A percentile compares a stretch with the other conserved stretches of the same genome.
Conservation (phyloP, 2,329 filamentous ascomycete genomes). For the Arthroderma uncinatum region DNA sequence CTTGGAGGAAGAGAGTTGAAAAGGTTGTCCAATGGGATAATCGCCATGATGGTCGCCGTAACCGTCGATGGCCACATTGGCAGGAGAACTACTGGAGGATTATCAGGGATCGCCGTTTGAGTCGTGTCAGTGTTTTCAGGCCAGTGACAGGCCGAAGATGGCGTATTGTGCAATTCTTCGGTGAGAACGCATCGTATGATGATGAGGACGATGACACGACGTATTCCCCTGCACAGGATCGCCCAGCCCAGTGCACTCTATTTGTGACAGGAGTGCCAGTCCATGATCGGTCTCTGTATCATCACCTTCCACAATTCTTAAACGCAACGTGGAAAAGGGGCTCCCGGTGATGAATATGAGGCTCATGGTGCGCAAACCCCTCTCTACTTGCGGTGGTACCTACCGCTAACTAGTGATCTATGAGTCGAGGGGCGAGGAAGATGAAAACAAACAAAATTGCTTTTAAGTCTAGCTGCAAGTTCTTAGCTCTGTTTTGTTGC, state of each 20-base stretch:
- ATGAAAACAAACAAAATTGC: not conserved
- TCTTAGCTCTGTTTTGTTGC: not conserved
- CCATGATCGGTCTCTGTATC: not conserved
- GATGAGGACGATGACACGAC: not conserved
- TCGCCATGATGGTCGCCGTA: slow-evolving; percentile 30
- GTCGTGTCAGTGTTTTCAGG: not conserved
- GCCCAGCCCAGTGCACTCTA: not conserved
- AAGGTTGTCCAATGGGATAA: slow-evolving; percentile 40
- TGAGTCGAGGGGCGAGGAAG: not conserved
- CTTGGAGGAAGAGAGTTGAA: slow-evolving; percentile 75
- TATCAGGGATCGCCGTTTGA: slow-evolving; percentile 19
- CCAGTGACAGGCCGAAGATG: not conserved
- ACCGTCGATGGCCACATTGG: slow-evolving; percentile 28
- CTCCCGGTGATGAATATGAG: not conserved
- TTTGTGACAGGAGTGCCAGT: not conserved
- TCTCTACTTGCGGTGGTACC: not conserved
- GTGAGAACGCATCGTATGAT: not conserved
- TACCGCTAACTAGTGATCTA: not conserved
- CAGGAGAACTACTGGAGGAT: slow-evolving; percentile 16
- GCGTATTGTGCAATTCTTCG: not conserved
- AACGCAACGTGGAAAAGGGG: not conserved
- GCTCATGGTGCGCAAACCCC: not conserved
- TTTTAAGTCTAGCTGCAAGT: not conserved
- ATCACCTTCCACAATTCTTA: not conserved
- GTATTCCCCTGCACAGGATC: not conserved